Percentiles rank a stretch among this genome's conserved stretches.
phyloP scores from a whole-genome alignment of 257 asterid genomes.

The Jaltomata sinuosa region DNA sequence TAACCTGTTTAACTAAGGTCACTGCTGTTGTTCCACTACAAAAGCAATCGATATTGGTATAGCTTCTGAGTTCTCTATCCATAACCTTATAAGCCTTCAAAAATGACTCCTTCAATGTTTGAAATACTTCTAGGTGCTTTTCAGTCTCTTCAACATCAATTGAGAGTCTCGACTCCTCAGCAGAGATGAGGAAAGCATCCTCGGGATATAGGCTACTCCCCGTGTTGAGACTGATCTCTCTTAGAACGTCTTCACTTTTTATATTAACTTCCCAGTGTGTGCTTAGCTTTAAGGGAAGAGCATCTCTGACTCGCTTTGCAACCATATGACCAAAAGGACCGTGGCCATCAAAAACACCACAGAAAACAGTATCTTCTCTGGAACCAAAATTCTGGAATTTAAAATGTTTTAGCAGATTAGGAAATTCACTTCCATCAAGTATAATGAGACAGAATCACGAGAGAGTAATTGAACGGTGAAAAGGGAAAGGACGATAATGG shows the following conservation, averaged over 20 bases:
- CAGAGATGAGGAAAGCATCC: conserved; percentile 36
- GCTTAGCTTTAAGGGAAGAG: conserved; percentile 57
- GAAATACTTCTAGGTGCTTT: neutral
- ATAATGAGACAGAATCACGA: neutral
- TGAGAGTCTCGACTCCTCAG: conserved; percentile 43
- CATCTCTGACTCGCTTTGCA: conserved; percentile 65
- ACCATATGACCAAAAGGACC: conserved; percentile 83
- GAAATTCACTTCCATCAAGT: neutral
- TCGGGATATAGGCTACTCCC: conserved; percentile 34
- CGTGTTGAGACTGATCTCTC: conserved; percentile 39
- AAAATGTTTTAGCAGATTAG: neutral
- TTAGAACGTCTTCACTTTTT: conserved; percentile 43
- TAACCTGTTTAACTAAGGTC: conserved; percentile 18
- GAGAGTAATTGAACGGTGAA: neutral
- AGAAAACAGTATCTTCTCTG: conserved; percentile 64
- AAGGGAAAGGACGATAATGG: neutral
- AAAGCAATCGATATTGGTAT: conserved; percentile 11
- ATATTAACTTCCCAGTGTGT: conserved; percentile 62
- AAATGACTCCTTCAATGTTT: conserved; percentile 12
- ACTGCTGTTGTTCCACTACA: conserved; percentile 23
- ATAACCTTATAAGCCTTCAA: conserved; percentile 50
- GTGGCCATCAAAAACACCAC: conserved; percentile 80
- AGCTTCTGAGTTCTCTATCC: conserved; percentile 34
- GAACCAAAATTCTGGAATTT: conserved; percentile 59
- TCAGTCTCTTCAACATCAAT: conserved; percentile 31